These are phyloP conservation scores for Coniochaeta sp. DNA, from an alignment of 2,329 filamentous ascomycete species.

Conservation along the genomic window DNA sequence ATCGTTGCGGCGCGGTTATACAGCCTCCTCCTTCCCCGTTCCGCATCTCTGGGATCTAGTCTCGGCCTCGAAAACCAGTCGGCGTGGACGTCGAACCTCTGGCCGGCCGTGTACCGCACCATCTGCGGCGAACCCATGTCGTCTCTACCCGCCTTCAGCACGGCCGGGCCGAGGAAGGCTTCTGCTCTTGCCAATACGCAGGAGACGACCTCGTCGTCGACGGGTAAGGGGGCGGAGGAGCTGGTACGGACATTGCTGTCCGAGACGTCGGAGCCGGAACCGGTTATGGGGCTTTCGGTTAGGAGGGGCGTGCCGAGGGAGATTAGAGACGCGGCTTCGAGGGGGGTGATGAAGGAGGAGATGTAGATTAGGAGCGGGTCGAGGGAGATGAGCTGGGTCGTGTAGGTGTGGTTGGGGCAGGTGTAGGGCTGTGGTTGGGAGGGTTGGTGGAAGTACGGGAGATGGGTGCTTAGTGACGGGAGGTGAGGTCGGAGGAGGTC, in stretches of 20 bases:
- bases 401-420: slow-evolving; percentile 5
- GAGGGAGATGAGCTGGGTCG: slow-evolving; percentile 28
- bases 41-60: slow-evolving; percentile 11
- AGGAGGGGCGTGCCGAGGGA: slow-evolving; percentile 21
- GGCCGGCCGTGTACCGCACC: slow-evolving; percentile 27
- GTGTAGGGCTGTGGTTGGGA: neutral
- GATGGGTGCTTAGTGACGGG: neutral
- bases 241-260: slow-evolving; percentile 24
- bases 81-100: slow-evolving; percentile 28
- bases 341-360: slow-evolving; percentile 23
- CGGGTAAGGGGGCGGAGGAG: slow-evolving; percentile 23
- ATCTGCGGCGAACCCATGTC: slow-evolving; percentile 30
- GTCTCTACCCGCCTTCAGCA: slow-evolving; percentile 22
- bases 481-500: neutral
- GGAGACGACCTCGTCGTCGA: slow-evolving; percentile 18
- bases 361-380: slow-evolving; percentile 32
- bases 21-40: slow-evolving; percentile 13
- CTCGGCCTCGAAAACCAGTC: slow-evolving; percentile 27
- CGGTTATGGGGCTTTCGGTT: slow-evolving; percentile 24
- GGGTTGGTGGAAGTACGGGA: neutral
- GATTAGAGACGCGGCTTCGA: slow-evolving; percentile 24
- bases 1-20: slow-evolving; percentile 30
- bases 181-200: slow-evolving; percentile 27
- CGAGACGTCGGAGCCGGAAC: slow-evolving; percentile 19
- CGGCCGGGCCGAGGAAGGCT: slow-evolving; percentile 23